Percentiles rank a stretch among this genome's conserved stretches.
Conservation (phyloP, 345 rosid species). For the Triadica sebifera region DNA sequence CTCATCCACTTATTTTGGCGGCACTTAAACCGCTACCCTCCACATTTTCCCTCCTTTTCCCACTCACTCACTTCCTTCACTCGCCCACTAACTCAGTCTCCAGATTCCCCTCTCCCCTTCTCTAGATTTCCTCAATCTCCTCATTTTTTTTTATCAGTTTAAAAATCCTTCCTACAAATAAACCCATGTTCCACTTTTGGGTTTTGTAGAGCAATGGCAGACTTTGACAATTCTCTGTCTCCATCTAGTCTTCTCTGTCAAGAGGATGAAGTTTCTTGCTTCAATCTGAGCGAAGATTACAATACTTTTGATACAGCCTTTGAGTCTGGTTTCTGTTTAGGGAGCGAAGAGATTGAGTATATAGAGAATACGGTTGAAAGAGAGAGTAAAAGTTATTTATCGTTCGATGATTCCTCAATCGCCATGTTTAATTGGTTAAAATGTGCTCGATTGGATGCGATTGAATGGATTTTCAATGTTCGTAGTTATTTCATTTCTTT, state of each 20-base stretch:
- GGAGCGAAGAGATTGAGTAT: constrained; percentile 37
- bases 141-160: constrained; percentile 22
- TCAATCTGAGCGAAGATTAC: constrained; percentile 26
- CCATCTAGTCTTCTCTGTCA: constrained; percentile 53
- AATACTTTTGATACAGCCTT: neutral
- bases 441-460: constrained; percentile 56
- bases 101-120: constrained; percentile 5
- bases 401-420: constrained; percentile 14
- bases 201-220: constrained; percentile 20
- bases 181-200: constrained; percentile 25
- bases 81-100: constrained; percentile 10
- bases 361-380: constrained; percentile 34
- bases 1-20: constrained; percentile 80
- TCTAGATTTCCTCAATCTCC: constrained; percentile 26
- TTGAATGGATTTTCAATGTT: constrained; percentile 81
- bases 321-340: constrained; percentile 22
- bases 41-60: constrained; percentile 14
- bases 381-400: constrained; percentile 26
- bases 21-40: constrained; percentile 60
- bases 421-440: constrained; percentile 26
- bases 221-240: constrained; percentile 31
- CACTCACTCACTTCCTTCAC: neutral
- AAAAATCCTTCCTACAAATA: constrained; percentile 13
- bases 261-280: constrained; percentile 44
- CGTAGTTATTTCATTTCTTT: constrained; percentile 11